These are phyloP conservation scores for Hyphopichia pseudoburtonii DNA, from an alignment of 1,139 yeast genomes.

Conservation along the genomic window DNA sequence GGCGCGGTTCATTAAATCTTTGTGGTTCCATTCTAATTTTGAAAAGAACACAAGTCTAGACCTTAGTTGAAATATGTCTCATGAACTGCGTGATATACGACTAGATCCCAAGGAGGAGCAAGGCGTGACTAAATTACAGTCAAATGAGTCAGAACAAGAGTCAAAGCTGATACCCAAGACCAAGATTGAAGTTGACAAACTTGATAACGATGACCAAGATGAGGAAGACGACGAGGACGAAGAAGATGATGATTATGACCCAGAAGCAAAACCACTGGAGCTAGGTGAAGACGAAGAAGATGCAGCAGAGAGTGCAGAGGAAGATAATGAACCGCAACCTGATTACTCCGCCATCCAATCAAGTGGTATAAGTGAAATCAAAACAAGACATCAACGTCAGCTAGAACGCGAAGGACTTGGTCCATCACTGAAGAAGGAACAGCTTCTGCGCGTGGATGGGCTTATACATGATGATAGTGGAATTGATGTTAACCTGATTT, in stretches of 20 bases:
- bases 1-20: too few species aligned
- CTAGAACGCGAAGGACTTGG: slow-evolving; percentile 11
- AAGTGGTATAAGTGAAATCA: slow-evolving; percentile 30
- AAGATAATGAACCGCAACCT: slow-evolving; percentile 20
- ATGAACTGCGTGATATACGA: too few species aligned
- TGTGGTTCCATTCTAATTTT: too few species aligned
- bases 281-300: slow-evolving; percentile 21
- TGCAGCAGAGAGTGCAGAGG: slow-evolving; percentile 24
- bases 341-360: slow-evolving; percentile 38
- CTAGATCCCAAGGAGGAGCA: too few species aligned
- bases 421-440: slow-evolving; percentile 9
- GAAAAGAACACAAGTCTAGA: too few species aligned
- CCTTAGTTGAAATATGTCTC: too few species aligned
- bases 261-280: slow-evolving; percentile 29
- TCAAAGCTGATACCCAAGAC: too few species aligned
- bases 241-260: slow-evolving; percentile 66
- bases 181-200: neutral
- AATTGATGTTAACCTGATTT: slow-evolving; percentile 38
- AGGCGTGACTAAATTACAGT: too few species aligned
- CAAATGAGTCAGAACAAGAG: neutral
- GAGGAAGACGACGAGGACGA: slow-evolving; percentile 51
- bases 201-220: slow-evolving; percentile 12
- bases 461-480: slow-evolving; percentile 25
- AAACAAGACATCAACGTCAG: slow-evolving; percentile 38
- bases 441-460: slow-evolving; percentile 14